Evolutionary conservation across 495 filamentous ascomycete species (phyloP).

Genomic region (Penicillium atrosanguineum): DNA sequence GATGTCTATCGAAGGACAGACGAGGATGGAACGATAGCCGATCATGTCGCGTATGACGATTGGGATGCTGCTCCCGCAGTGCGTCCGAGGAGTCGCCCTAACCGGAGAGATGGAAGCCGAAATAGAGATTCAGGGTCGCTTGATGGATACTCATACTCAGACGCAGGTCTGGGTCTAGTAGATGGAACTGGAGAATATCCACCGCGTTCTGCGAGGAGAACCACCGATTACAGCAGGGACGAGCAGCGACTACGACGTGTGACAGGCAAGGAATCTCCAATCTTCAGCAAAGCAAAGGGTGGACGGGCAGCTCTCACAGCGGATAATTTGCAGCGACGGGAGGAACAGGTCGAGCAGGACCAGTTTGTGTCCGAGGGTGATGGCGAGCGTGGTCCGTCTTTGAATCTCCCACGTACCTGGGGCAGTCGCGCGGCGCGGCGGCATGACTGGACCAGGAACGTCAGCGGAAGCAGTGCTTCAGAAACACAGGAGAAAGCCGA

Average conservation of each 20-base stretch:
- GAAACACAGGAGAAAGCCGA: constrained; percentile 21
- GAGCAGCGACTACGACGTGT: constrained; percentile 45
- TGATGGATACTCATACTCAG: constrained; percentile 19
- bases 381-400: constrained; percentile 40
- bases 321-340: constrained; percentile 48
- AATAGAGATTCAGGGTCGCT: constrained; percentile 6
- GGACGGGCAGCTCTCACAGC: constrained; percentile 39
- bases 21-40: constrained; percentile 40
- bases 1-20: constrained; percentile 47
- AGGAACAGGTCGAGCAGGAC: constrained; percentile 24
- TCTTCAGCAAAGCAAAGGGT: constrained; percentile 46
- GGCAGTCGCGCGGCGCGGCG: constrained; percentile 50
- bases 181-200: constrained; percentile 32
- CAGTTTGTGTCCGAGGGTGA: constrained; percentile 13
- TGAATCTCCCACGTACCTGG: constrained; percentile 59
- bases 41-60: constrained; percentile 32
- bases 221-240: constrained; percentile 41
- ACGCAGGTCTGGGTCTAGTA: constrained; percentile 27
- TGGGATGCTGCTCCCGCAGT: constrained; percentile 13
- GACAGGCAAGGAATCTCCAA: constrained; percentile 41
- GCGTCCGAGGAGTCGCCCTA: constrained; percentile 16
- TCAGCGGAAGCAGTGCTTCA: constrained; percentile 26
- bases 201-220: constrained; percentile 23
- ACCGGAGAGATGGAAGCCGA: constrained; percentile 16
- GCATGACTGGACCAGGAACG: constrained; percentile 53